These are phyloP conservation scores for Aspergillus clavatus DNA, from an alignment of 2,329 filamentous ascomycete species.

Conservation along the genomic window DNA sequence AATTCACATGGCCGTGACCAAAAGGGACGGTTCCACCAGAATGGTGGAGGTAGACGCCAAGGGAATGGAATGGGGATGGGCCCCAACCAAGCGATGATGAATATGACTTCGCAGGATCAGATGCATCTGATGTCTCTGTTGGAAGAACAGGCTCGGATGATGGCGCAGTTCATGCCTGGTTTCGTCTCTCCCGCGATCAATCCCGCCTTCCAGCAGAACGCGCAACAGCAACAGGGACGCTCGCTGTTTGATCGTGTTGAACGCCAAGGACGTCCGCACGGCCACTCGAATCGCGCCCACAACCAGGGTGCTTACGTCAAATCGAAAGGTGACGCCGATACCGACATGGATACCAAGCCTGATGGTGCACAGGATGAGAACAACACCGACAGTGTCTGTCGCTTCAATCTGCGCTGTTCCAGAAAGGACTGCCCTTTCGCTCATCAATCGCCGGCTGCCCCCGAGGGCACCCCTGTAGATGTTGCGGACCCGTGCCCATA, in stretches of 20 bases:
- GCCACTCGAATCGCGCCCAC: conserved; percentile 46
- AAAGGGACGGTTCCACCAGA: conserved; percentile 57
- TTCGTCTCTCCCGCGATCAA: conserved; percentile 51
- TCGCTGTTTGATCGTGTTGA: conserved; percentile 72
- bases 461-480: conserved; percentile 71
- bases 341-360: conserved; percentile 39
- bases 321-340: conserved; percentile 20
- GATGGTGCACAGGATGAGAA: conserved; percentile 48
- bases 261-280: conserved; percentile 48
- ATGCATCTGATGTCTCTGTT: conserved; percentile 72
- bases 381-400: conserved; percentile 67
- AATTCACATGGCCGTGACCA: conserved; percentile 69
- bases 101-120: conserved; percentile 63
- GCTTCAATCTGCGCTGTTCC: conserved; percentile 82
- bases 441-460: conserved; percentile 88
- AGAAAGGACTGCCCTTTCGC: conserved; percentile 89
- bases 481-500: conserved; percentile 75
- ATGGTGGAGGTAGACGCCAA: conserved; percentile 43
- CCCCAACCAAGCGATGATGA: conserved; percentile 39
- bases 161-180: conserved; percentile 64
- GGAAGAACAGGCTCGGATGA: conserved; percentile 82
- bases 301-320: conserved; percentile 23
- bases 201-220: conserved; percentile 49
- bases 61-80: conserved; percentile 41
- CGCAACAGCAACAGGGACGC: conserved; percentile 43